phyloP scores from a whole-genome alignment of 2,329 filamentous ascomycete genomes.

The Pseudogymnoascus sp. region DNA sequence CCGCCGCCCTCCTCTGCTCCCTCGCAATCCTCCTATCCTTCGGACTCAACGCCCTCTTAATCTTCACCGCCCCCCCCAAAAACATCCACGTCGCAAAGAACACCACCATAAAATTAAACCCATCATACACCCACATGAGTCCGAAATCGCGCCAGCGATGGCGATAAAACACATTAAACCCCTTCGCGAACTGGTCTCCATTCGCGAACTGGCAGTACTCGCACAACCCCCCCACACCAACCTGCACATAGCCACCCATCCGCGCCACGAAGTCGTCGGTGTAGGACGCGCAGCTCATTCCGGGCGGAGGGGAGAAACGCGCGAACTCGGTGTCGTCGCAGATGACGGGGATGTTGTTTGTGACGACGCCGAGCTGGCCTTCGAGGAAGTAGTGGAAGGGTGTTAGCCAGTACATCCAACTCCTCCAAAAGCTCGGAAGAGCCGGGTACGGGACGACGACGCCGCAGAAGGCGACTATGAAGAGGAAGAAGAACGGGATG shows the following conservation, averaged over 20 bases:
- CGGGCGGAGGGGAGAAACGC: conserved; percentile 50
- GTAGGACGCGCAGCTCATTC: conserved; percentile 54
- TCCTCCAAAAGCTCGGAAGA: conserved; percentile 55
- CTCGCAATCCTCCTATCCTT: conserved; percentile 11
- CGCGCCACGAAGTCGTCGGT: conserved; percentile 42
- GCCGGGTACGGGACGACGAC: conserved; percentile 55
- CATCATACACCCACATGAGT: conserved; percentile 54
- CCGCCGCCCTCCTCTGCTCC: background rate
- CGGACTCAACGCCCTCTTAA: conserved; percentile 10
- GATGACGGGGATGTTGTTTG: conserved; percentile 45
- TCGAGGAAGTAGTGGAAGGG: conserved; percentile 62
- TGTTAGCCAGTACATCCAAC: conserved; percentile 60
- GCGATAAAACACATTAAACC: conserved; percentile 52
- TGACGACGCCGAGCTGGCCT: conserved; percentile 48
- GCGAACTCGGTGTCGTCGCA: conserved; percentile 52
- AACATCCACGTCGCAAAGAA: conserved; percentile 48
- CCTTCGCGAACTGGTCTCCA: conserved; percentile 40
- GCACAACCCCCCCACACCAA: conserved; percentile 48
- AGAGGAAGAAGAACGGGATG: conserved; percentile 62
- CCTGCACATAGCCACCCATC: conserved; percentile 53
- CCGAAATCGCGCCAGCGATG: conserved; percentile 60
- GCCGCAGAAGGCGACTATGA: conserved; percentile 63
- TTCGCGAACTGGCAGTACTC: conserved; percentile 56
- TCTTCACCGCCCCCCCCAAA: conserved; percentile 25
- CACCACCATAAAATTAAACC: conserved; percentile 53